Base-by-base conservation (phyloP, 2,329 filamentous ascomycete species). In the Penicillium aurantiogriseum region DNA sequence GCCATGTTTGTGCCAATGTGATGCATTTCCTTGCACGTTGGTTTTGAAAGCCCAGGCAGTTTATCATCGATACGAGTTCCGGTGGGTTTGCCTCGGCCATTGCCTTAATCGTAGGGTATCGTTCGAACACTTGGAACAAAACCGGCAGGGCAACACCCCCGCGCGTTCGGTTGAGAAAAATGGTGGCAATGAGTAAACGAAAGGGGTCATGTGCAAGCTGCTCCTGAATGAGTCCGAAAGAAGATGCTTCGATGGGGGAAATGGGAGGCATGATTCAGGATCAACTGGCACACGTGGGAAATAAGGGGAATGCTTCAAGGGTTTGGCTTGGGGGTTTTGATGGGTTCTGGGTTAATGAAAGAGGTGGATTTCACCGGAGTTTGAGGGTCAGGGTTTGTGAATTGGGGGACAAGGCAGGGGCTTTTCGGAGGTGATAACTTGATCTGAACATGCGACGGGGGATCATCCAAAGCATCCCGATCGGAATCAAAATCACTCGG, bases 141-240 rank as follows among this genome's bases (percentile, higher is more conserved):
- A 89, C 81, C 0, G 92, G 92, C 29, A 94, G 87, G 4, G 92
- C 90, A 10, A 85, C 81, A 46, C 80, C 83, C 11, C 90, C 92
- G 3, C 85, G 81, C 0, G 92, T 96, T 58, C 89, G 87, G 72
- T 93, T 93, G 31, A 96, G 85, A 66, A 96, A 92, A 0, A 90
- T 91, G 5, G 92, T 87, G 13, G 89, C 91, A 31, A 96, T 80
- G 2, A 96, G 82, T 2, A 97, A 83, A 62, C 86, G 87, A 72
- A 95, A 96, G 0, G 92, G 89, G 56, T 91, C 83, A 49, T 83
- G 74, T 2, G 86, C 85, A 17, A 96, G 83, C 62, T 87, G 83
- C 71, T 96, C 92, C 71, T 97, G 92, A 38, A 96, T 85, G 2
- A 97, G 81, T 0, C 92, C 92, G 69, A 96, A 96, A 6, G 69